These are phyloP conservation scores for Metschnikowia vanudenii DNA, from an alignment of 805 yeast species.

Conservation along the genomic window DNA sequence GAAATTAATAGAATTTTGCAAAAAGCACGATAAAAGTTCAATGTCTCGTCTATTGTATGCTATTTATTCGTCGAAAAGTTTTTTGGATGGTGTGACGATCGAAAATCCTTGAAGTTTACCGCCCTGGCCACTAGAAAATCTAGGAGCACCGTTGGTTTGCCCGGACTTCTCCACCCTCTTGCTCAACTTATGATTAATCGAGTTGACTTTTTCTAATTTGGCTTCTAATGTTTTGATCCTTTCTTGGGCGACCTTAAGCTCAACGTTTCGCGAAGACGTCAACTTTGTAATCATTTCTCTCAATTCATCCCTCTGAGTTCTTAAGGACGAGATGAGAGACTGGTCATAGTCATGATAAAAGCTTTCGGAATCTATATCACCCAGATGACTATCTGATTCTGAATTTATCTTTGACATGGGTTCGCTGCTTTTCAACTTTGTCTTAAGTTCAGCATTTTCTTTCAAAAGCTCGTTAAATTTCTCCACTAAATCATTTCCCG, in stretches of 20 bases:
- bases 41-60: conserved; percentile 1
- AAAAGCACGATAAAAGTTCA: neutral
- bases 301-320: conserved; percentile 40
- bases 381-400: neutral
- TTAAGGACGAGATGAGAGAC: conserved; percentile 17
- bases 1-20: neutral
- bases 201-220: conserved; percentile 29
- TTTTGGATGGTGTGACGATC: conserved; percentile 35
- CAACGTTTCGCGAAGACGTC: conserved; percentile 35
- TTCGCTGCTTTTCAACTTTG: conserved; percentile 5
- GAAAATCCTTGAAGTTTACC: conserved; percentile 42
- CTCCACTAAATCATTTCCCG: conserved; percentile 36
- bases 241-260: conserved; percentile 35
- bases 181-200: conserved; percentile 36
- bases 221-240: conserved; percentile 33
- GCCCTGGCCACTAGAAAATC: conserved; percentile 21
- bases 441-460: conserved; percentile 43
- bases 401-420: neutral
- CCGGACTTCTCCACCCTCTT: conserved; percentile 21
- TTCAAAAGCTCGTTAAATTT: conserved; percentile 39
- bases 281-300: conserved; percentile 40
- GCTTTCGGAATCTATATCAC: conserved; percentile 8
- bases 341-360: conserved; percentile 15
- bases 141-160: neutral
- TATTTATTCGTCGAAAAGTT: conserved; percentile 16